A percentile compares a stretch with the other conserved stretches of the same genome.
These are phyloP conservation scores for Plasmodium gonderi DNA, from an alignment of 169 alveolate genomes.

Conservation along the genomic window DNA sequence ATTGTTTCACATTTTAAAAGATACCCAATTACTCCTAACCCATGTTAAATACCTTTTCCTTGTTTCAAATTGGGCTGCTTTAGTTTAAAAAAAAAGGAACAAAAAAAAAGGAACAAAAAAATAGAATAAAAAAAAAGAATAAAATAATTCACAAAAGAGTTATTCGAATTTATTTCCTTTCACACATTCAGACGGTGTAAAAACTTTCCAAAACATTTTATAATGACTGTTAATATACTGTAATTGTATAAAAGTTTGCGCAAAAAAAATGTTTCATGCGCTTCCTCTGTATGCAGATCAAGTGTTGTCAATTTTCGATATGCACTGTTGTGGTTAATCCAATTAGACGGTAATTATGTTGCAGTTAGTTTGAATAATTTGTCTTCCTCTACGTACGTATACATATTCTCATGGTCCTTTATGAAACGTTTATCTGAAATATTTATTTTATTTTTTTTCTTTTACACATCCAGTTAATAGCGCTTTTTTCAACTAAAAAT, in stretches of 20 bases:
- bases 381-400: neutral
- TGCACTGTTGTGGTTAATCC: constrained; percentile 2
- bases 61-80: neutral
- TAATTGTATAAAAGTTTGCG: neutral
- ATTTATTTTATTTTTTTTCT: neutral
- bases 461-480: neutral
- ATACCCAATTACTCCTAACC: neutral
- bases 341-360: neutral
- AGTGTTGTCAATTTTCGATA: neutral
- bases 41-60: neutral
- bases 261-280: neutral
- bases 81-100: neutral
- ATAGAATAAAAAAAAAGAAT: neutral
- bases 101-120: too few species aligned
- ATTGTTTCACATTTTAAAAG: neutral
- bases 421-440: neutral
- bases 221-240: neutral
- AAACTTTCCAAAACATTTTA: neutral
- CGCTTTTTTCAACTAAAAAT: neutral
- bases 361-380: neutral
- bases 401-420: neutral
- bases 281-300: neutral
- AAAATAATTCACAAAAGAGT: neutral
- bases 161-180: neutral
- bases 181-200: neutral